Evolutionary conservation across 176 grass and related monocot genomes (phyloP), one percentile per base, ranked within the genome.

Genomic region (Carex scoparia): DNA sequence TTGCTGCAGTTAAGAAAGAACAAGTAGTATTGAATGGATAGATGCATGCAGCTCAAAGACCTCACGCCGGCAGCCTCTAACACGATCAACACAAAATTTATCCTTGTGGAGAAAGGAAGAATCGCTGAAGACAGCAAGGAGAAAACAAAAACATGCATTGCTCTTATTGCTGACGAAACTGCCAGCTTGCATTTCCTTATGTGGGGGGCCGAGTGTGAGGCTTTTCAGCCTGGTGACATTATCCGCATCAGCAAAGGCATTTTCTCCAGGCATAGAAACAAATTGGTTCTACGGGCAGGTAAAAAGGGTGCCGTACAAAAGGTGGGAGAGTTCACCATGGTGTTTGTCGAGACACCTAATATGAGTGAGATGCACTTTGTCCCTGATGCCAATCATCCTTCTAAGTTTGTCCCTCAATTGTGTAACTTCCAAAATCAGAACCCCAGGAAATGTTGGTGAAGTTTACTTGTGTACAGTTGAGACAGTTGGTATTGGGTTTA

Each of bases 331-430:
- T 98, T 93, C 87, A 90, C 91, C 56, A 95, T 95, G 91, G 10
- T 88, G 18, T 93, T 98, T 63, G 95, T 93, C 9, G 93, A 98
- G 86, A 91, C 89, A 49, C 95, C 93, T 23, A 98, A 98, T 86
- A 92, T 93, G 91, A 98, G 92, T 60, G 91, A 98, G 93, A 10
- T 95, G 80, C 84, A 49, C 71, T 90, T 88, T 84, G 65, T 44
- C 0, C 37, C 68, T 46, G 68, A 71, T 71, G 38, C 68, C 5
- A 10, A 44, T 71, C 68, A 46, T 40, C 15, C 68, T 71, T 71
- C 69, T 46, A 48, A 48, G 40, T 18, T 48, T 72, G 38, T 72
- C 18, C 40, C 18, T 46, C 18, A 72, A 71, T 71, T 18, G 9
- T 18, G 9, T 16, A 71, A 44, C 4, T 19, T 30, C 13, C 5